Percentiles rank a stretch among this genome's conserved stretches.
These are phyloP conservation scores for rapeseed (Brassica napus) DNA, from an alignment of 345 rosid genomes.

Conservation along the genomic window DNA sequence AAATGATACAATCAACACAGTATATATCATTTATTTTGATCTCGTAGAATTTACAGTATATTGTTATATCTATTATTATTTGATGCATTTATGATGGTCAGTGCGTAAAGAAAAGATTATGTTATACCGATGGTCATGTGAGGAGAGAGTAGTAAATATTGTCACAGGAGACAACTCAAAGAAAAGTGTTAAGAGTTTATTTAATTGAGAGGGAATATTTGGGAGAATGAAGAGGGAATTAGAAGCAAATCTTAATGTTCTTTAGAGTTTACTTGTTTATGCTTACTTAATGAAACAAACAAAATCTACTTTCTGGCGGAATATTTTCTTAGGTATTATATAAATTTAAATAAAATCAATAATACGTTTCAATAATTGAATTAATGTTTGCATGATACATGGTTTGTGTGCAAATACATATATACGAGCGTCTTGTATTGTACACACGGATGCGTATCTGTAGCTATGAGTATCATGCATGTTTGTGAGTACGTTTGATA, in stretches of 20 bases:
- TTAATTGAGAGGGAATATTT: constrained; percentile 62
- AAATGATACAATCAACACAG: neutral
- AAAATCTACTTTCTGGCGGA: constrained; percentile 48
- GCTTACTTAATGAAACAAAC: constrained; percentile 49
- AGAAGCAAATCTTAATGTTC: constrained; percentile 50
- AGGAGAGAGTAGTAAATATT: constrained; percentile 39
- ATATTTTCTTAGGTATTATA: neutral
- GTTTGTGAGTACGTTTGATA: neutral
- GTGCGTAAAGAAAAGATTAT: constrained; percentile 4
- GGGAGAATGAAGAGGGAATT: constrained; percentile 66
- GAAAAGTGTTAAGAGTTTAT: constrained; percentile 23
- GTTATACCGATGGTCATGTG: constrained; percentile 44
- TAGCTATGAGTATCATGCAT: neutral
- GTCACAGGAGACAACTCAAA: constrained; percentile 20
- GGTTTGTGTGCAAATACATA: neutral
- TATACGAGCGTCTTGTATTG: constrained; percentile 10
- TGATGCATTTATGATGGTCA: constrained; percentile 35
- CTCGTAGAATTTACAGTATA: neutral
- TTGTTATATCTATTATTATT: neutral
- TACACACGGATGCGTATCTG: neutral
- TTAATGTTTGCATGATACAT: neutral
- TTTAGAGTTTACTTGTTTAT: constrained; percentile 46
- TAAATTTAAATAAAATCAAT: neutral
- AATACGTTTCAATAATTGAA: neutral
- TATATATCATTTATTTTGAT: neutral